Evolutionary conservation across 192 early-diverging fungal genomes (phyloP).

Genomic region (Gigaspora rosea): DNA sequence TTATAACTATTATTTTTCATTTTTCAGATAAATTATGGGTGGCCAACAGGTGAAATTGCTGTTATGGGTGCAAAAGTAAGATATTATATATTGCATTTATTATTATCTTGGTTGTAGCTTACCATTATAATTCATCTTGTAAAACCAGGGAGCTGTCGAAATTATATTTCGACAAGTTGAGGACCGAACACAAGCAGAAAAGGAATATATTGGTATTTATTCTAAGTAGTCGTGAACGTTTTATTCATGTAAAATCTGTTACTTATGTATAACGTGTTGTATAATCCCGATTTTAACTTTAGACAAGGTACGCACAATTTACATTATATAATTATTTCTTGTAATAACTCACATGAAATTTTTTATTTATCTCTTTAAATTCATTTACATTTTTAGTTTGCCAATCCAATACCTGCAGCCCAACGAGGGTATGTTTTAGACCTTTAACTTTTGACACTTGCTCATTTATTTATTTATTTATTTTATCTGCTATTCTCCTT

Average conservation of each 20-base stretch:
- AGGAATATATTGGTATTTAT: constrained; percentile 73
- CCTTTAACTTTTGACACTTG: background rate
- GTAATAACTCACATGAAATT: background rate
- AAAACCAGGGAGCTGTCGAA: constrained; percentile 84
- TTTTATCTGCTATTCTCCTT: background rate
- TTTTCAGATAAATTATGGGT: constrained; percentile 71
- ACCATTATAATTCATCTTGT: background rate
- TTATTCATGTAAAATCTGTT: background rate
- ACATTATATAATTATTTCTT: background rate
- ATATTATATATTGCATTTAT: background rate
- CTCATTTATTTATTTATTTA: background rate
- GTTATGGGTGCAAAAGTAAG: constrained; percentile 79
- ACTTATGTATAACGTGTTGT: background rate
- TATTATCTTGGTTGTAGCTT: background rate
- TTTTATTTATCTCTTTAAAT: background rate
- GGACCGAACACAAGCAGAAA: constrained; percentile 68
- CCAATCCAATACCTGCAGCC: constrained; percentile 92
- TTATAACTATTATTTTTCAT: background rate
- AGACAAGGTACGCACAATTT: background rate
- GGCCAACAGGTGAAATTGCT: constrained; percentile 97
- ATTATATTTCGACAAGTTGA: constrained; percentile 85
- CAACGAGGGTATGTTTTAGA: constrained; percentile 74
- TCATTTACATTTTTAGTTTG: constrained; percentile 54
- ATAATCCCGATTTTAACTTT: background rate
- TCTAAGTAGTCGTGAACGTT: background rate